Conservation (phyloP, 2,329 filamentous ascomycete species). For the Sarocladium brachiariae region DNA sequence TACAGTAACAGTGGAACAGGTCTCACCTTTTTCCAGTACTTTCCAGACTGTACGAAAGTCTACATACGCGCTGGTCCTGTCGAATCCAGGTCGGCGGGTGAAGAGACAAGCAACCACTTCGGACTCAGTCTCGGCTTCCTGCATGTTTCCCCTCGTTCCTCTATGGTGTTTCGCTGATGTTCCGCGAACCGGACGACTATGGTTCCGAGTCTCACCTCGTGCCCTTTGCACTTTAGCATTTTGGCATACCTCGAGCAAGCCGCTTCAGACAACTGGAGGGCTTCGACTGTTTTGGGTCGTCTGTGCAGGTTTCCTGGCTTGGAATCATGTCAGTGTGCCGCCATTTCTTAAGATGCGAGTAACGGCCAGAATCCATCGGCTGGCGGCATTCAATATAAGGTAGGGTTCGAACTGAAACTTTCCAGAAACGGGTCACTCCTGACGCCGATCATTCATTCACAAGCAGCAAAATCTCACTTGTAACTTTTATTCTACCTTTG, state of each 20-base stretch:
- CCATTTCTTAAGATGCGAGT: too few relatives aligned
- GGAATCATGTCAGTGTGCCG: too few relatives aligned
- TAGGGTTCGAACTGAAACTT: constrained; percentile 6
- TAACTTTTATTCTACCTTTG: too few relatives aligned
- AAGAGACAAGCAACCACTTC: not conserved
- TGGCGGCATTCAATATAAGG: not conserved
- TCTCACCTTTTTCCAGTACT: not conserved
- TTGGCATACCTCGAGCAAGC: too few relatives aligned
- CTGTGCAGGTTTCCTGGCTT: too few relatives aligned
- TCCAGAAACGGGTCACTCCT: not conserved
- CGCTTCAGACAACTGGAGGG: too few relatives aligned
- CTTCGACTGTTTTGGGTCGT: too few relatives aligned
- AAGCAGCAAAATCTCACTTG: not conserved
- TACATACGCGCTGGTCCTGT: too few relatives aligned
- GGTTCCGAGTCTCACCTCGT: constrained; percentile 1
- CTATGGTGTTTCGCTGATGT: not conserved
- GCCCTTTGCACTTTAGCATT: too few relatives aligned
- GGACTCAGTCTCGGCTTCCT: not conserved
- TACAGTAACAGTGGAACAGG: not conserved
- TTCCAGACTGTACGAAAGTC: too few relatives aligned
- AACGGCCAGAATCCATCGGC: too few relatives aligned
- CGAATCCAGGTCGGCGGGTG: not conserved
- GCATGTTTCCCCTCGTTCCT: not conserved
- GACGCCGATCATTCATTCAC: not conserved
- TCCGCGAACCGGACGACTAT: not conserved